Base-by-base conservation (phyloP, 352 stramenopile species). In the Phytophthora sansomeana region DNA sequence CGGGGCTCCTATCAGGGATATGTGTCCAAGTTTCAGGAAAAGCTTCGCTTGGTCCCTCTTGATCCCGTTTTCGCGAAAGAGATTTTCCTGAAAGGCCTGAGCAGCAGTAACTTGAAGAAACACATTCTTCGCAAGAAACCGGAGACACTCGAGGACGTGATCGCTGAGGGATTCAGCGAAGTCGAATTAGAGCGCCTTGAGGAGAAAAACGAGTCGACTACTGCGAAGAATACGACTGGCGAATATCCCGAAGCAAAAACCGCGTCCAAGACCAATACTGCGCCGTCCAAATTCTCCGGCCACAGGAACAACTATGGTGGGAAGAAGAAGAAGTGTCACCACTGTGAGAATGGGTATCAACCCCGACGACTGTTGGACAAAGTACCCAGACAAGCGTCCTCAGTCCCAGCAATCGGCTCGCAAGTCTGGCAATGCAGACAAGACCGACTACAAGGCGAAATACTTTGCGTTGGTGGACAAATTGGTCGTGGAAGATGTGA, bases 51-150 rank as follows among this genome's bases (percentile, higher is more conserved):
- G 1, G 54, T 62, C 5, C 54, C 30, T 3, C 29, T 62, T 17
- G 54, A 62, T 39, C 42, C 54, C 33, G 56, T 55, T 17, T 55
- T 56, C 17, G 44, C 56, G 44, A 56, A 43, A n/a, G 19, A 50
- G 35, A 50, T 56, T 21, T 41, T 56, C 35, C 35, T 56, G 19
- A 49, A 51, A 17, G 56, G 44, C 6, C 19, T 56, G 2, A 51
- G 0, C 17, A 63, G 46, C 44, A 51, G 10, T 17, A 63, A 57
- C 5, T 43, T 49, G 46, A 13, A 46, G 43, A 49, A 55, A n/a
- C 55, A 63, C 13, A 54, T 55, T 1, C 24, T 63, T 19, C 43
- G 44, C 4, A 63, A 55, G 56, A 63, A 63, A 39, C 44, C 44
- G 16, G 26, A 46, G 16, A 56, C 56, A 4, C 35, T 41, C 19